Base-by-base conservation (phyloP, 2,329 filamentous ascomycete species). In the Didymella glomerata region DNA sequence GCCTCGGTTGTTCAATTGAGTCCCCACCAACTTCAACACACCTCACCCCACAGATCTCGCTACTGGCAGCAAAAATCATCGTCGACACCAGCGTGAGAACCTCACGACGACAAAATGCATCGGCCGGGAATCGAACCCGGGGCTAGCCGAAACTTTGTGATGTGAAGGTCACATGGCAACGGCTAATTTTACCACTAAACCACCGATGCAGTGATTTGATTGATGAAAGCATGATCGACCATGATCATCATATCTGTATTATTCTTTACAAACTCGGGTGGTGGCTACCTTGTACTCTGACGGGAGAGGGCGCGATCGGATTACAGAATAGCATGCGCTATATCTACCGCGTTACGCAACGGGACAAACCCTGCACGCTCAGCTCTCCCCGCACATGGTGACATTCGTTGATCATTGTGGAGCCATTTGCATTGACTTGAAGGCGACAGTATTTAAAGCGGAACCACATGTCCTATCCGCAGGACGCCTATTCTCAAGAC, bases 131-230 rank as follows among this genome's bases (percentile, higher is more conserved):
- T 38, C 34, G 34, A 38, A 38, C 34, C 34, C 34, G 34, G 34
- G 34, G 34, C 34, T 38, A 38, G 34, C 34, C 34, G 34, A 38
- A 38, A 18, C 34, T 38, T 16, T n/a, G 16, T 3, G 7, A n/a
- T 18, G 32, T 16, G 6, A 6, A 38, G 2, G 6, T n/a, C 16
- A n/a, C 34, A 4, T 38, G 34, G 34, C 34, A 38, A 38, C 34
- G 34, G 34, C 34, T 38, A 38, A 38, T 38, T 38, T 38, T 38
- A 38, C 34, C 34, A 38, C 34, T 38, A 38, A 38, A 38, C 34
- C 34, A 38, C 34, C 34, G 34, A 38, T 38, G 34, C 34, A 14
- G 34, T 38, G 32, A n/a, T 5, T 16, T 36, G 32, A 16, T 36
- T 36, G 32, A 36, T 38, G 34, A 38, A 38, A 18, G 13, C 2